phyloP scores from a whole-genome alignment of 2,329 filamentous ascomycete species.

The Ophiostoma pallidulum region DNA sequence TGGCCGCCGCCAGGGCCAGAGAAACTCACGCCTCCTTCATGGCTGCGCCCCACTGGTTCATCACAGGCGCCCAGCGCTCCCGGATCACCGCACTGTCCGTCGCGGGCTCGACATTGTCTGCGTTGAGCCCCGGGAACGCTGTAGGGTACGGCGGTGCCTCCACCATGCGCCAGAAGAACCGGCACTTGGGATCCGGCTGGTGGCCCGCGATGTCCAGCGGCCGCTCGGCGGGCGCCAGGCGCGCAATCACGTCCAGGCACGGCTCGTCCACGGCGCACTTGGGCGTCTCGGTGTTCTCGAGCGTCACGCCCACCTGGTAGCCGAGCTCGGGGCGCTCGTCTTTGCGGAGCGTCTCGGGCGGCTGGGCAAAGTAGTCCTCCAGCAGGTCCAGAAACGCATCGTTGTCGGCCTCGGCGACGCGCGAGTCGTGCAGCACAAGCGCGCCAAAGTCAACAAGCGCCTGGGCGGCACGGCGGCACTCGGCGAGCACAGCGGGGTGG shows the following conservation, averaged over 20 bases:
- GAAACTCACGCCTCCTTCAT: constrained; percentile 49
- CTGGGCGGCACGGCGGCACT: constrained; percentile 44
- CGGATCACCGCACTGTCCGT: constrained; percentile 35
- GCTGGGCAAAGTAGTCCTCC: constrained; percentile 57
- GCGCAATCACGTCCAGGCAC: constrained; percentile 46
- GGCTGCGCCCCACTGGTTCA: constrained; percentile 48
- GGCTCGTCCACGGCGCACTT: constrained; percentile 55
- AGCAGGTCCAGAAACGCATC: constrained; percentile 49
- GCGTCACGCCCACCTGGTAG: constrained; percentile 53
- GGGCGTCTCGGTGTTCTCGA: constrained; percentile 54
- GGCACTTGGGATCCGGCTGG: constrained; percentile 50
- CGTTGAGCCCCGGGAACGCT: constrained; percentile 45
- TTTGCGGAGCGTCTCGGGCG: constrained; percentile 30
- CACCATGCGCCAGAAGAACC: constrained; percentile 55
- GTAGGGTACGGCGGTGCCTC: constrained; percentile 45
- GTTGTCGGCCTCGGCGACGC: constrained; percentile 47
- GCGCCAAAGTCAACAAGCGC: constrained; percentile 52
- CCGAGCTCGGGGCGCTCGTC: constrained; percentile 50
- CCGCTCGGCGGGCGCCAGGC: constrained; percentile 44
- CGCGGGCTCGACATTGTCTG: constrained; percentile 42
- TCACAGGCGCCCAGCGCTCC: constrained; percentile 42
- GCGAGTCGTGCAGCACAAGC: constrained; percentile 50
- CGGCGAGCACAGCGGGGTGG: constrained; percentile 35
- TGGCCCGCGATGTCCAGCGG: constrained; percentile 50
- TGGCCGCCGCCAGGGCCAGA: no score